A percentile compares a stretch with the other conserved stretches of the same genome.
These are phyloP conservation scores for Xylaria sp. DNA, from an alignment of 2,329 filamentous ascomycete species.

Conservation along the genomic window DNA sequence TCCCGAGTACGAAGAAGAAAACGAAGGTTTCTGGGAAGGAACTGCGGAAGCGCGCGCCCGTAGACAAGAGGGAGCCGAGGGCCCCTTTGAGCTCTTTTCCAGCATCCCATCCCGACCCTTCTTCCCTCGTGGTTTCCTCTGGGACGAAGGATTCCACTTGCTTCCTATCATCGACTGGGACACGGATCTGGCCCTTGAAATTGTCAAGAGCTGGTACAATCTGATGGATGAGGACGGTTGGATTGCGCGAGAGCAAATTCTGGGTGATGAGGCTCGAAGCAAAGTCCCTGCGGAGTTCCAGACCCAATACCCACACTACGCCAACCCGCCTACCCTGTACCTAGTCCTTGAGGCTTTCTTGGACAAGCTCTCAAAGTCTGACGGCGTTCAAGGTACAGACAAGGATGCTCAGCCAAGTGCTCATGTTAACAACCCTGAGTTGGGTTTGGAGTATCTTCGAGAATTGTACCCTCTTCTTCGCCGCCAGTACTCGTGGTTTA, in stretches of 20 bases:
- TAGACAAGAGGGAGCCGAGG: conserved; percentile 64
- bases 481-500: conserved; percentile 92
- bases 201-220: conserved; percentile 92
- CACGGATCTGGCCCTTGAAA: conserved; percentile 76
- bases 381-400: conserved; percentile 41
- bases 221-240: conserved; percentile 96
- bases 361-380: conserved; percentile 62
- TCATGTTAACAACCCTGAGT: conserved; percentile 54
- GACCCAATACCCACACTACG: conserved; percentile 93
- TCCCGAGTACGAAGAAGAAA: conserved; percentile 90
- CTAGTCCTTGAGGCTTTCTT: conserved; percentile 81
- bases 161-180: conserved; percentile 92
- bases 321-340: conserved; percentile 93
- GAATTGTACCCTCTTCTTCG: conserved; percentile 62
- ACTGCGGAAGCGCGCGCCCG: conserved; percentile 71
- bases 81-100: conserved; percentile 83
- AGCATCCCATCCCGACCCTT: conserved; percentile 89
- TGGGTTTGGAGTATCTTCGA: conserved; percentile 29
- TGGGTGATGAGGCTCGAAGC: conserved; percentile 84
- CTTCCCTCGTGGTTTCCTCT: conserved; percentile 93
- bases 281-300: conserved; percentile 94
- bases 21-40: conserved; percentile 93
- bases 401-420: conserved; percentile 53
- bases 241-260: conserved; percentile 94
- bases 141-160: conserved; percentile 97